Base-by-base conservation (phyloP, 306 rosid species). In the Cicer bijugum region DNA sequence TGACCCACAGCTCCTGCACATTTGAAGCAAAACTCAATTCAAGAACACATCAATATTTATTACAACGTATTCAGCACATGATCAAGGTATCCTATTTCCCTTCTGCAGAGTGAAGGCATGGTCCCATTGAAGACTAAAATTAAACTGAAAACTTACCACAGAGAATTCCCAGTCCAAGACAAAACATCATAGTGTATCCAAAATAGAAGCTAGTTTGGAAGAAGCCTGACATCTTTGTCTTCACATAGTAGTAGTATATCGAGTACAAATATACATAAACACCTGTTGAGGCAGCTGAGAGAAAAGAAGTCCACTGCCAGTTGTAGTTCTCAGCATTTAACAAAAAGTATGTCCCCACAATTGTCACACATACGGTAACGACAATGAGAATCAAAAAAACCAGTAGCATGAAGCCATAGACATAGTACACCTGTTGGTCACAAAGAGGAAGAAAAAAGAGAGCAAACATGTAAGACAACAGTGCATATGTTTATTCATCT, bases 251-350 rank as follows among this genome's bases (percentile, higher is more conserved):
- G 89, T 95, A 95, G 86, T 95, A 95, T 52, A 95, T 82, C 5
- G 99, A 91, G 76, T 95, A 95, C 81, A 95, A 75, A 84, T 95
- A 95, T 67, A 95, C 99, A 7, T 95, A 95, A 44, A 91, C 93
- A 60, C 97, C 96, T 39, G 99, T 95, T 16, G 99, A 95, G 58
- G 97, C 97, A 45, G 99, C 99, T n/a, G 99, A 95, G 84, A 90
- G 90, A 91, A 95, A 95, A 76, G 99, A 95, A 64, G 99, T 95
- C 99, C 99, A 95, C 79, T 85, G 97, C 99, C 99, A 95, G 91
- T 95, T 94, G 85, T 95, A 95, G 89, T 95, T 95, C 88, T 95
- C 99, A 45, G 99, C 99, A 77, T 95, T 95, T 43, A 95, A 86
- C 86, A 95, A 82, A 84, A 95, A 95, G 85, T 95, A 95, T 33